Conservation (phyloP, 2,329 filamentous ascomycete genomes). For the Stemphylium beticola region DNA sequence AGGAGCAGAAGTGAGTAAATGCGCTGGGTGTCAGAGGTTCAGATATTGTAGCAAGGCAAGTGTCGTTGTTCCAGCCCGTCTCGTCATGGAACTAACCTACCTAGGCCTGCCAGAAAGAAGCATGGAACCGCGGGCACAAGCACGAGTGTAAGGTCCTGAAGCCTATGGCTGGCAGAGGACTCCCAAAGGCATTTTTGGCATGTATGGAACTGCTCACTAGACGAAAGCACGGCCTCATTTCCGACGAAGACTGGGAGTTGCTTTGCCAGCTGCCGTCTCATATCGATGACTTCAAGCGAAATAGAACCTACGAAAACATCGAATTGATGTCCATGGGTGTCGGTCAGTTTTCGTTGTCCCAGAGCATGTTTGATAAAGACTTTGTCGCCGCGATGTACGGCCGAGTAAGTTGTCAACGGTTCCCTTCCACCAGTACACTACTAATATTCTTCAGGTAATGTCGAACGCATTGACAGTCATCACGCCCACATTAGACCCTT, state of each 20-base stretch:
- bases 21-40: slow-evolving; percentile 63
- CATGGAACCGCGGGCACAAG: slow-evolving; percentile 66
- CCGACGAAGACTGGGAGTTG: slow-evolving; percentile 50
- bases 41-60: slow-evolving; percentile 66
- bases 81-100: slow-evolving; percentile 6
- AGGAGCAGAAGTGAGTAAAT: slow-evolving; percentile 56
- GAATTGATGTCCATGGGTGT: slow-evolving; percentile 61
- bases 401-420: slow-evolving; percentile 42
- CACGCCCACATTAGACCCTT: slow-evolving; percentile 61
- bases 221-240: slow-evolving; percentile 46
- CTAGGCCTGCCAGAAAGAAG: slow-evolving; percentile 63
- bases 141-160: slow-evolving; percentile 63
- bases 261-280: slow-evolving; percentile 58
- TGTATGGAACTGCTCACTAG: slow-evolving; percentile 61
- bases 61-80: neutral
- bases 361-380: slow-evolving; percentile 49
- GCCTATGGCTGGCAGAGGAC: slow-evolving; percentile 47
- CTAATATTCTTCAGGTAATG: slow-evolving; percentile 51
- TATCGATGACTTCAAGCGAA: slow-evolving; percentile 54
- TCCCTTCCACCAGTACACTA: neutral
- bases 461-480: slow-evolving; percentile 66
- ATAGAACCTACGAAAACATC: slow-evolving; percentile 54
- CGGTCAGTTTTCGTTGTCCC: slow-evolving; percentile 58
- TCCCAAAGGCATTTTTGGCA: slow-evolving; percentile 64
- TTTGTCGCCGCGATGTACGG: slow-evolving; percentile 54